A percentile compares a stretch with the other conserved stretches of the same genome.
Evolutionary conservation across 257 asterid species (phyloP).

Genomic region (Solanum medicagineum): DNA sequence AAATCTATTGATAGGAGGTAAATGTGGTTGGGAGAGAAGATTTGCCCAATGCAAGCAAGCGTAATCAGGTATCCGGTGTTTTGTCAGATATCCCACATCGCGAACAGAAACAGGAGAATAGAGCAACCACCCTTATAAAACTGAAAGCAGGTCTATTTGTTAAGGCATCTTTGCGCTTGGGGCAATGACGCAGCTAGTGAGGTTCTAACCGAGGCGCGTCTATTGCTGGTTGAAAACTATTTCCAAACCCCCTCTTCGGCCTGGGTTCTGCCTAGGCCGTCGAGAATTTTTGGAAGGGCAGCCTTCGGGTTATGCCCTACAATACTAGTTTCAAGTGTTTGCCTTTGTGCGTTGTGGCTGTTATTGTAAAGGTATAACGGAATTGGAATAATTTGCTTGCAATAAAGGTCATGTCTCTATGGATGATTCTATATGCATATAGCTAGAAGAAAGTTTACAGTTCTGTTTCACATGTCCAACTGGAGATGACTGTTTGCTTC

Average conservation of each 20-base stretch:
- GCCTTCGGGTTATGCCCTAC: background rate
- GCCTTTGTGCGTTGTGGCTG: background rate
- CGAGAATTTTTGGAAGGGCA: slow-evolving; percentile 29
- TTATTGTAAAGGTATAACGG: too few species aligned
- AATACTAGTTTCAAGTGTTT: background rate
- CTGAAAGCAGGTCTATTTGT: rapidly evolving
- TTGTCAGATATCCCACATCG: slow-evolving; percentile 21
- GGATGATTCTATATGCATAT: background rate
- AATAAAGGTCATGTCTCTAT: too few species aligned
- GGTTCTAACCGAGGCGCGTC: slow-evolving; percentile 29
- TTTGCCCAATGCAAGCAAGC: background rate
- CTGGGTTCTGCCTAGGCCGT: slow-evolving; percentile 4
- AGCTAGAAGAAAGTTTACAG: background rate
- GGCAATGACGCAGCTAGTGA: slow-evolving; percentile 29
- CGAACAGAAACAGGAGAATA: rapidly evolving
- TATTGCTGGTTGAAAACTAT: slow-evolving; percentile 28
- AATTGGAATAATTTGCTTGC: too few species aligned
- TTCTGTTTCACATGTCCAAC: background rate
- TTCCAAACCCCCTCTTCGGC: slow-evolving; percentile 17
- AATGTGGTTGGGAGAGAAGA: background rate
- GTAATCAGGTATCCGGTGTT: background rate
- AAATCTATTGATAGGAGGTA: background rate
- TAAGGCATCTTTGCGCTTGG: slow-evolving; percentile 15
- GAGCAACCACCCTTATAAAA: background rate
- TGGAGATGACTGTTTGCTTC: background rate